A percentile compares a stretch with the other conserved stretches of the same genome.
Evolutionary conservation across 352 stramenopile genomes (phyloP).

Genomic region (Phytophthora syringae): DNA sequence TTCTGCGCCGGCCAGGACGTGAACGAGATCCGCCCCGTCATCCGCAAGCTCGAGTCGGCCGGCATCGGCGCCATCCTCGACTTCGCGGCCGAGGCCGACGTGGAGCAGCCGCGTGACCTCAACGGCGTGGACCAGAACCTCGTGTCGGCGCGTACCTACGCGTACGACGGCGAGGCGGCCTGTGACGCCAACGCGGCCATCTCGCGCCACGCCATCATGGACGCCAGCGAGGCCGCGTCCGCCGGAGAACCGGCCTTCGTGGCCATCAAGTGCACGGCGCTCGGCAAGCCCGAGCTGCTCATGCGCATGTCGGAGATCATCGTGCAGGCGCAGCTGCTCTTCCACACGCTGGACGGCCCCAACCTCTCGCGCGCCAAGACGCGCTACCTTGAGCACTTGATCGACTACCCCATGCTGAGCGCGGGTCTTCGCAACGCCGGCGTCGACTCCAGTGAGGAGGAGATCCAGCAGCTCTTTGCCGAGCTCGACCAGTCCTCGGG

Average conservation of each 20-base stretch:
- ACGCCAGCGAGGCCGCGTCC: constrained; percentile 52
- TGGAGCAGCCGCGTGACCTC: constrained; percentile 79
- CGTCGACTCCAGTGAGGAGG: constrained; percentile 64
- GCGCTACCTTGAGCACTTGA: constrained; percentile 79
- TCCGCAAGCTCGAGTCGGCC: constrained; percentile 74
- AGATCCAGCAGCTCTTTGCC: constrained; percentile 69
- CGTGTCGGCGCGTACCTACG: constrained; percentile 93
- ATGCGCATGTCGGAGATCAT: constrained; percentile 95
- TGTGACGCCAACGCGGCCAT: constrained; percentile 94
- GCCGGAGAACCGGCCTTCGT: constrained; percentile 90
- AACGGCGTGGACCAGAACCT: constrained; percentile 85
- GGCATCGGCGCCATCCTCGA: constrained; percentile 97
- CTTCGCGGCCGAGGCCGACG: constrained; percentile 96
- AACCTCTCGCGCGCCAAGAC: constrained; percentile 86
- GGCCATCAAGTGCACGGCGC: constrained; percentile 97
- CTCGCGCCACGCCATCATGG: constrained; percentile 81
- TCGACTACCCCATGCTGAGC: constrained; percentile 82
- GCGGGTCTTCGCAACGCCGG: constrained; percentile 75
- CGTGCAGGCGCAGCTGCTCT: constrained; percentile 91
- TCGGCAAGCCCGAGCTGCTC: constrained; percentile 96
- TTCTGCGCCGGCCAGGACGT: constrained; percentile 96
- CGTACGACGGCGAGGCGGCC: constrained; percentile 94
- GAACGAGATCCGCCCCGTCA: constrained; percentile 83
- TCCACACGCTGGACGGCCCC: constrained; percentile 90
- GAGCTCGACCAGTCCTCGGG: constrained; percentile 68